A percentile compares a stretch with the other conserved stretches of the same genome.
phyloP scores from a whole-genome alignment of 768 basidiomycete species.

The Flagelloscypha sp. region DNA sequence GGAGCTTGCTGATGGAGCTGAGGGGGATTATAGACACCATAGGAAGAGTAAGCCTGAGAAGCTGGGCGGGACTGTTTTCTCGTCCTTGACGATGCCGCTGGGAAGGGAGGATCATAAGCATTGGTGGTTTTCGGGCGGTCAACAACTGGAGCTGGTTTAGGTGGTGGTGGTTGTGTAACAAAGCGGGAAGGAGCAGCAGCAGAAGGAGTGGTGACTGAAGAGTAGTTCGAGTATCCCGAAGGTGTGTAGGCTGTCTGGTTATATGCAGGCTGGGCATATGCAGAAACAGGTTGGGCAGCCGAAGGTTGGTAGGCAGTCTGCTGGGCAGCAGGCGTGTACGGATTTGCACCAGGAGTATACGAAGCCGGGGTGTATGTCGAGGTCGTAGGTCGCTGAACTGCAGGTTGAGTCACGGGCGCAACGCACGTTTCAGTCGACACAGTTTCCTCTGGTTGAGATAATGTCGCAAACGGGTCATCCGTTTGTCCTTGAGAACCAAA shows the following conservation, averaged over 20 bases:
- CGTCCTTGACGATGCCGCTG: too few relatives aligned
- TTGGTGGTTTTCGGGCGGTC: conserved; percentile 58
- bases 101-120: conserved; percentile 74
- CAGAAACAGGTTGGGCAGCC: too few relatives aligned
- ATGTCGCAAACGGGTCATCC: too few relatives aligned
- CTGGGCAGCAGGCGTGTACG: too few relatives aligned
- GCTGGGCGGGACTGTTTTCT: conserved; percentile 29
- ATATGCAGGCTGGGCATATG: conserved; percentile 20
- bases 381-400: too few relatives aligned
- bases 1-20: conserved; percentile 9
- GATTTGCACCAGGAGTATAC: too few relatives aligned
- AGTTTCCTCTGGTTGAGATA: too few relatives aligned
- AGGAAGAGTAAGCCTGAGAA: conserved; percentile 19
- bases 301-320: too few relatives aligned
- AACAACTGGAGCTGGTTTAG: conserved; percentile 33
- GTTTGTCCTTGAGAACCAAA: too few relatives aligned
- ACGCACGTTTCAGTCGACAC: too few relatives aligned
- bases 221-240: conserved; percentile 15
- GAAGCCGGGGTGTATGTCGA: too few relatives aligned
- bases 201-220: conserved; percentile 15
- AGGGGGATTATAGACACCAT: conserved; percentile 15
- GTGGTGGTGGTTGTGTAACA: conserved; percentile 23
- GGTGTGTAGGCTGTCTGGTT: conserved; percentile 18
- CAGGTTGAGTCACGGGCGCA: too few relatives aligned
- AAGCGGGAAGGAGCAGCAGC: conserved; percentile 13